phyloP scores from a whole-genome alignment of 441 rosid species.

The Adansonia gregorii region DNA sequence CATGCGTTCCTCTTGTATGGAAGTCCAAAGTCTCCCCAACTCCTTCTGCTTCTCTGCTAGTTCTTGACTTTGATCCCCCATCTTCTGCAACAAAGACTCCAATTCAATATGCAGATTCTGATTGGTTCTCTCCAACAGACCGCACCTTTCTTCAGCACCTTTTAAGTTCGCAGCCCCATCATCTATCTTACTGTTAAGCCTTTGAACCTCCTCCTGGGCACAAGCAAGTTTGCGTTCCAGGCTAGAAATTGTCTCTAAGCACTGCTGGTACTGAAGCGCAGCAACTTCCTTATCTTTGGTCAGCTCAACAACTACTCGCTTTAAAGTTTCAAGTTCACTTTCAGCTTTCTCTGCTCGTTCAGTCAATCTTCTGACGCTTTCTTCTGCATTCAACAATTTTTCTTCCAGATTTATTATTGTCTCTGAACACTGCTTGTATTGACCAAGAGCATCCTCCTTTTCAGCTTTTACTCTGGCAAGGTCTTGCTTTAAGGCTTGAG shows the following conservation, averaged over 20 bases:
- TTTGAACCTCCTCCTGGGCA: conserved; percentile 65
- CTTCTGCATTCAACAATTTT: conserved; percentile 68
- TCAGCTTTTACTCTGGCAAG: conserved; percentile 61
- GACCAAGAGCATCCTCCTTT: conserved; percentile 61
- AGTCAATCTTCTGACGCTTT: conserved; percentile 45
- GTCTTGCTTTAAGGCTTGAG: conserved; percentile 53
- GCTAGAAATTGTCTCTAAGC: conserved; percentile 64
- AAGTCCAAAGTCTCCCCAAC: conserved; percentile 77
- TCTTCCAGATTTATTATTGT: conserved; percentile 60
- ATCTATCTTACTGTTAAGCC: conserved; percentile 66
- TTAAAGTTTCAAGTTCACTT: conserved; percentile 65
- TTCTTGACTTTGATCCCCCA: conserved; percentile 67
- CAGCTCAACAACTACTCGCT: conserved; percentile 56
- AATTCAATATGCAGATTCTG: conserved; percentile 66
- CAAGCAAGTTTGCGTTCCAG: conserved; percentile 65
- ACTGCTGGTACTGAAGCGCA: conserved; percentile 63
- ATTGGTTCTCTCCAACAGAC: conserved; percentile 71
- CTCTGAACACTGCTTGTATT: conserved; percentile 58
- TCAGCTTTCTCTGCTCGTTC: conserved; percentile 67
- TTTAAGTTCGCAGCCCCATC: conserved; percentile 65
- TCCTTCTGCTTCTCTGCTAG: conserved; percentile 85
- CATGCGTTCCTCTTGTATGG: conserved; percentile 82
- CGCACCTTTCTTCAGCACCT: conserved; percentile 82
- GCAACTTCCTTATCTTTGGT: conserved; percentile 72
- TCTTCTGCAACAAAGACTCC: conserved; percentile 58